A percentile compares a stretch with the other conserved stretches of the same genome.
phyloP scores from a whole-genome alignment of 139 green algal genomes.

The Yamagishiella unicocca region DNA sequence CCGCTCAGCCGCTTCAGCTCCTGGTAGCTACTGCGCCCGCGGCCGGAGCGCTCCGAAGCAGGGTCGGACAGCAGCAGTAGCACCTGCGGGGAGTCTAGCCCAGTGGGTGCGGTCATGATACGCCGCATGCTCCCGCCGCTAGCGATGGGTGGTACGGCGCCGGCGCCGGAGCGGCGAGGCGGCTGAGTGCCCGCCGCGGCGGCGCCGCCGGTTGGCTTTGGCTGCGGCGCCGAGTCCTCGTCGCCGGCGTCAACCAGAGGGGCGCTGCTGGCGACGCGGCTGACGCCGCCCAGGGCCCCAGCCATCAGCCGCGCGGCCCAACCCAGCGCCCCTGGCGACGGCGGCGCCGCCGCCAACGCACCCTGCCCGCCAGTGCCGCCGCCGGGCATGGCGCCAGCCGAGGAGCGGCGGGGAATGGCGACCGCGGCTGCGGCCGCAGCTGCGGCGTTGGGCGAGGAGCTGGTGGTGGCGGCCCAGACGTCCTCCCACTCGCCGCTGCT shows the following conservation, averaged over 20 bases:
- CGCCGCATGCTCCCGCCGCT: slow-evolving; percentile 12
- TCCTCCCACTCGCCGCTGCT: slow-evolving; percentile 37
- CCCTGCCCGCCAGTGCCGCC: no score
- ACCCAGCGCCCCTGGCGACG: background rate
- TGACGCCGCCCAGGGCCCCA: background rate
- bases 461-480: background rate
- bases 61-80: slow-evolving; percentile 38
- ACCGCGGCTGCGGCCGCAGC: background rate
- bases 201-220: background rate
- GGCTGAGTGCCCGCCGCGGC: background rate
- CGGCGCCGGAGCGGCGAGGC: background rate
- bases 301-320: slow-evolving; percentile 13
- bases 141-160: background rate
- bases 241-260: background rate
- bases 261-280: background rate
- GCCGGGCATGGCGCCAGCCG: no score
- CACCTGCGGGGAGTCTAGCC: background rate
- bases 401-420: background rate
- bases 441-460: background rate
- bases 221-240: background rate
- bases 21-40: slow-evolving; percentile 14
- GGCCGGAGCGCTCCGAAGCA: background rate
- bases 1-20: slow-evolving; percentile 17
- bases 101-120: background rate
- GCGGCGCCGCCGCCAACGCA: background rate